phyloP scores from a whole-genome alignment of 208 protist species.

The Plasmodiophora brassicae region DNA sequence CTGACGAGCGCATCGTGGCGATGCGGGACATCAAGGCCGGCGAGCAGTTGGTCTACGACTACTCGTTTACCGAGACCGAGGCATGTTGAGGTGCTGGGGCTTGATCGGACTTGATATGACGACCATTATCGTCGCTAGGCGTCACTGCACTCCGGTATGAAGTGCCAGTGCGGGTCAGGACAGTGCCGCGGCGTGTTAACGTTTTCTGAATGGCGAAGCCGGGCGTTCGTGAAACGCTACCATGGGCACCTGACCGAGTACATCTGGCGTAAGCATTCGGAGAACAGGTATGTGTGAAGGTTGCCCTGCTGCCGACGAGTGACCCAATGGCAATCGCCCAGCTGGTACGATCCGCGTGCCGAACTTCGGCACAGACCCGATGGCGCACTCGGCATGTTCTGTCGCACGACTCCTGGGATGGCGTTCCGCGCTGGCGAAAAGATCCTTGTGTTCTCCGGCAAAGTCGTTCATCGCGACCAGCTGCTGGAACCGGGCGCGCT shows the following conservation, averaged over 20 bases:
- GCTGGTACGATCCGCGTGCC: constrained; percentile 3
- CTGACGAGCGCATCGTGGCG: background rate
- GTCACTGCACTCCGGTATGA: constrained; percentile 17
- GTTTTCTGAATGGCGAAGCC: constrained; percentile 15
- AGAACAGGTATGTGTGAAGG: background rate
- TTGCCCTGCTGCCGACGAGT: no score
- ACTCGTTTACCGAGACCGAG: constrained; percentile 15
- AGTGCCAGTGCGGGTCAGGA: background rate
- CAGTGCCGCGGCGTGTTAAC: background rate
- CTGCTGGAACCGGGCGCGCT: background rate
- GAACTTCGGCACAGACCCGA: background rate
- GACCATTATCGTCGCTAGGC: background rate
- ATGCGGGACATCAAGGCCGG: background rate
- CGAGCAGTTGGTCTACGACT: background rate
- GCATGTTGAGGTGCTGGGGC: background rate
- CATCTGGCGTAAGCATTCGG: constrained; percentile 10
- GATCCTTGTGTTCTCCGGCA: constrained; percentile 4
- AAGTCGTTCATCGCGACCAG: background rate
- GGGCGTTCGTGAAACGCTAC: background rate
- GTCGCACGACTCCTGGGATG: background rate
- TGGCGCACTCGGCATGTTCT: constrained; percentile 9
- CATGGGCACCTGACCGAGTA: background rate
- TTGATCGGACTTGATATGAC: background rate
- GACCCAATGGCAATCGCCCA: no score
- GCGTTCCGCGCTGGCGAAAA: background rate